Evolutionary conservation across 2,329 filamentous ascomycete genomes (phyloP), one percentile per base, ranked within the genome.

Genomic region (Ophiostoma himal-ulmi): DNA sequence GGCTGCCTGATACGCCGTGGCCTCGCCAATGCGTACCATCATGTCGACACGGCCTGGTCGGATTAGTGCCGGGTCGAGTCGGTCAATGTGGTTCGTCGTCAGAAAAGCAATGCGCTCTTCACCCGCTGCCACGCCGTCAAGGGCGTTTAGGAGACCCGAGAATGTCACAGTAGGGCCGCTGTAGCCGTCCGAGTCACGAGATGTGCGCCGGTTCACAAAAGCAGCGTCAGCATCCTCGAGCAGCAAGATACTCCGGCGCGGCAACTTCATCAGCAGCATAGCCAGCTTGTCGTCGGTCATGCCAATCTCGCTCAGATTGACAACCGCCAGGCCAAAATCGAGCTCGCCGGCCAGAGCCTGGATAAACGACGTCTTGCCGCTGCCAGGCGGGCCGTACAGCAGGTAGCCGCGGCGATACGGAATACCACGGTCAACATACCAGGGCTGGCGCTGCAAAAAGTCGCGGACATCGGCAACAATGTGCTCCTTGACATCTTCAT

Each of bases 341-440:
- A 97, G 81, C 76, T 95, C 89, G n/a, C 93, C 94, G 0, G 95
- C 95, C 60, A 99, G 82, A 0, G 95, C 94, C 79, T 97, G 93
- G 73, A 99, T 97, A 75, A 99, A 98, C 0, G 93, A 96, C 72
- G 91, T 97, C 82, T 96, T 98, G 48, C 93, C 96, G 60, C 91
- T 96, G 0, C 94, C 94, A 0, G 94, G 94, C 4, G 94, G 93
- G 0, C 94, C 94, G 76, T 95, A 93, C 0, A 97, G 85, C 8
- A 97, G 84, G 77, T 97, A 97, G 0, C 94, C 94, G 70, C 94
- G 84, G 22, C 94, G 88, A 76, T 97, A 97, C 0, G 94, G 94
- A 73, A 97, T 96, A 2, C 94, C 94, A n/a, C 94, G 89, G 76
- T 97, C 93, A 68, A 93, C 87, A 77, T 97, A 97, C 94, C 94